Evolutionary conservation across 2,329 filamentous ascomycete genomes (phyloP).

Genomic region (Pezizomycotina sp.): DNA sequence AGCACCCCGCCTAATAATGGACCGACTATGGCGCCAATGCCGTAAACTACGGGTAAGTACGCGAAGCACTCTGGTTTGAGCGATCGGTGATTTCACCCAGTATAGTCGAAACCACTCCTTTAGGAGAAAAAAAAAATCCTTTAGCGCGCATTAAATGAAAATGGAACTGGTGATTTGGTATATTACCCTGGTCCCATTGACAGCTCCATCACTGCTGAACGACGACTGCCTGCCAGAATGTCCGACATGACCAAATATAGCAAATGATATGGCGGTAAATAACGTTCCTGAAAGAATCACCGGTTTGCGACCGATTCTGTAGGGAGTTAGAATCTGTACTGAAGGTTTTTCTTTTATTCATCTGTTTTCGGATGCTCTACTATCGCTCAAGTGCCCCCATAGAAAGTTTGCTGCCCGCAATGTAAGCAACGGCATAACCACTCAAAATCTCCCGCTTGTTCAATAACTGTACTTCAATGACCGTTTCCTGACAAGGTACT

Average conservation of each 20-base stretch:
- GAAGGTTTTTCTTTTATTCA: no score
- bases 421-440: neutral
- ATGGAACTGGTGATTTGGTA: no score
- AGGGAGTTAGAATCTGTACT: slow-evolving; percentile 24
- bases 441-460: neutral
- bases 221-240: slow-evolving; percentile 65
- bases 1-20: slow-evolving; percentile 79
- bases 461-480: no score
- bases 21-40: slow-evolving; percentile 80
- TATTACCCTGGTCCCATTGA: slow-evolving; percentile 73
- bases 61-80: slow-evolving; percentile 90
- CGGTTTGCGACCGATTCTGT: slow-evolving; percentile 63
- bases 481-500: no score
- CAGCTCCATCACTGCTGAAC: slow-evolving; percentile 86
- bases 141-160: neutral
- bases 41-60: slow-evolving; percentile 91
- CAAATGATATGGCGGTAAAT: slow-evolving; percentile 65
- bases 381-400: slow-evolving; percentile 71
- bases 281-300: slow-evolving; percentile 68
- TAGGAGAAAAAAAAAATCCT: neutral
- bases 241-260: slow-evolving; percentile 75
- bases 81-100: slow-evolving; percentile 88
- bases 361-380: slow-evolving; percentile 10
- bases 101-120: slow-evolving; percentile 70
- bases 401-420: slow-evolving; percentile 50